Evolutionary conservation across 148 eudicot species (phyloP), one percentile per base, ranked within the genome.

Genomic region (Spergularia bocconei): DNA sequence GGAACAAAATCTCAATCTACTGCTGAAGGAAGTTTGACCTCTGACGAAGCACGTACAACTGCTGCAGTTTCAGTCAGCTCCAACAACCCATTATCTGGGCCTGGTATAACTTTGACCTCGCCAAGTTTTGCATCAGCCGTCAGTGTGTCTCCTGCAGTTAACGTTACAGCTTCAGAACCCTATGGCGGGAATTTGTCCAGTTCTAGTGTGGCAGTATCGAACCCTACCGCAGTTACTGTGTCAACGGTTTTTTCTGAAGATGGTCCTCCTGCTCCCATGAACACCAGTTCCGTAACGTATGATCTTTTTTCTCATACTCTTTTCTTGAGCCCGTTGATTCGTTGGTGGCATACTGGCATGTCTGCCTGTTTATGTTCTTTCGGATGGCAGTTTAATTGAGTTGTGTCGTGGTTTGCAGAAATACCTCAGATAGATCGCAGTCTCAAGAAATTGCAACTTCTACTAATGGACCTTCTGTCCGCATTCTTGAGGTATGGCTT

Each of bases 401-500:
- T 25, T n/a, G 29, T 41, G 21, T 47, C 48, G 23, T 54, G 60
- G 33, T 69, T 58, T 80, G 69, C 90, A 90, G 94, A 83, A 86
- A 33, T 73, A 81, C 74, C 76, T 52, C 64, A 16, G 91, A 84
- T 9, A 83, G 71, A 72, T 55, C 78, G 19, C 77, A 83, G 47
- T 78, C 90, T 19, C 88, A 75, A 72, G 96, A 79, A 76, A 79
- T 62, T 59, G 78, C 81, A 38, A 86, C 83, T 73, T 76, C 88
- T 25, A 48, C 67, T 47, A 86, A 78, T 80, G 90, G 85, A 80
- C 86, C 89, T 80, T 87, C 96, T 71, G 65, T 63, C 17, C 87
- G 76, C 79, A 94, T 92, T 82, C 78, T 79, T 75, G 94, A 92
- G 99, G 99, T 95, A 85, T 74, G 75, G 11, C 9, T 19, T 54